phyloP scores from a whole-genome alignment of 495 filamentous ascomycete genomes.

The Penicillium malachiteum region DNA sequence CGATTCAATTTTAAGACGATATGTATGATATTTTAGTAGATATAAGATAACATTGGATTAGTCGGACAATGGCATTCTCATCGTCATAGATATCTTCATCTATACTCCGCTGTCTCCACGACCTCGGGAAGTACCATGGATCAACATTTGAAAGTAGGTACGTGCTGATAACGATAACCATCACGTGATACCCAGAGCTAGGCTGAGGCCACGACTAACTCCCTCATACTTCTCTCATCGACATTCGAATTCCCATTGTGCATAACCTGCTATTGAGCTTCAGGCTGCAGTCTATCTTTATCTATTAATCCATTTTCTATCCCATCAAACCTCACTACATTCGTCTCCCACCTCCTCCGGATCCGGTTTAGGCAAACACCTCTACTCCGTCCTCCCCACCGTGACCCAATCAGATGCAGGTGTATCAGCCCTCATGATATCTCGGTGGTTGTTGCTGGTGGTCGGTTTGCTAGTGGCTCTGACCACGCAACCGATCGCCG shows the following conservation, averaged over 20 bases:
- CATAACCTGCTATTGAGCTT: too few relatives aligned
- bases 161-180: slow-evolving; percentile 24
- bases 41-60: too few relatives aligned
- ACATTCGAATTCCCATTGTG: slow-evolving; percentile 11
- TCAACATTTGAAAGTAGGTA: background rate
- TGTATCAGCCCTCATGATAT: slow-evolving; percentile 37
- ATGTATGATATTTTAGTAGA: background rate
- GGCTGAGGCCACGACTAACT: slow-evolving; percentile 33
- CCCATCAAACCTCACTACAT: background rate
- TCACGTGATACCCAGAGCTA: slow-evolving; percentile 29
- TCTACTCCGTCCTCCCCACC: background rate
- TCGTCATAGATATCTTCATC: too few relatives aligned
- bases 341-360: background rate
- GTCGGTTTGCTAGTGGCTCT: slow-evolving; percentile 37
- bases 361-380: background rate
- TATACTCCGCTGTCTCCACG: background rate
- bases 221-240: slow-evolving; percentile 14
- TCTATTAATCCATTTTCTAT: background rate
- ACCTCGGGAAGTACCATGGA: background rate
- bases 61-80: too few relatives aligned
- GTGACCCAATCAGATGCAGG: slow-evolving; percentile 33
- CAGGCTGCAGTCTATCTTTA: background rate
- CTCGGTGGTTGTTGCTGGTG: slow-evolving; percentile 41
- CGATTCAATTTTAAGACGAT: too few relatives aligned
- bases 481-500: slow-evolving; percentile 34